Base-by-base conservation (phyloP, 1,284 basidiomycete species). In the Calocybe gambosa region DNA sequence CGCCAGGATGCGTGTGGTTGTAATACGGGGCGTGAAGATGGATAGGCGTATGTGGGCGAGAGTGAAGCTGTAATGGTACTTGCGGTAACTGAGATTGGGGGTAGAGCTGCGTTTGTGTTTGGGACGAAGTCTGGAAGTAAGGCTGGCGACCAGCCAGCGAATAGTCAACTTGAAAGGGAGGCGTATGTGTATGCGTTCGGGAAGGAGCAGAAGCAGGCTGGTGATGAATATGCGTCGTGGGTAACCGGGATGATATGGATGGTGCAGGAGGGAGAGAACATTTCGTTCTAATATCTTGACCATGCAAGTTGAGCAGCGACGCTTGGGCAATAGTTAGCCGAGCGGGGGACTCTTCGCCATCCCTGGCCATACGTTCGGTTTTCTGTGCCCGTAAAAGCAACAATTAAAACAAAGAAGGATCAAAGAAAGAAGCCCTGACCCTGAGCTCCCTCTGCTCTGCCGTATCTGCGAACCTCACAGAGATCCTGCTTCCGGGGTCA, bases 301-400 rank as follows among this genome's bases (percentile, higher is more conserved):
- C 85, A 46, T 76, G 81, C 34, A 87, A 70, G 58, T 86, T 88
- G 42, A 88, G 73, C n/a, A 88, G 60, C 0, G 85, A 75, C 1
- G 85, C 85, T 54, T 86, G 84, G 0, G 85, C 85, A 56, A 88
- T 86, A 5, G 84, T 85, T 26, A 88, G 61, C 13, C 80, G 73
- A 8, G 73, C 71, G 5, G 82, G 77, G 5, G 80, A 78, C 38
- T 71, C 67, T 21, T 83, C 84, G 7, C 69, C 80, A 40, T 79
- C 82, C 44, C 71, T 73, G 5, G 61, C 55, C 15, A 66, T 54
- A 5, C 78, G 69, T 58, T 75, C 74, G 15, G 61, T 55, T 43
- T 73, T 65, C 71, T 75, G n/a, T 10, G 10, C n/a, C n/a, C n/a
- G n/a, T n/a, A n/a, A n/a, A n/a, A n/a, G n/a, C n/a, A n/a, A n/a